These are phyloP conservation scores for Ogataea minuta DNA, from an alignment of 805 yeast genomes.

Conservation along the genomic window DNA sequence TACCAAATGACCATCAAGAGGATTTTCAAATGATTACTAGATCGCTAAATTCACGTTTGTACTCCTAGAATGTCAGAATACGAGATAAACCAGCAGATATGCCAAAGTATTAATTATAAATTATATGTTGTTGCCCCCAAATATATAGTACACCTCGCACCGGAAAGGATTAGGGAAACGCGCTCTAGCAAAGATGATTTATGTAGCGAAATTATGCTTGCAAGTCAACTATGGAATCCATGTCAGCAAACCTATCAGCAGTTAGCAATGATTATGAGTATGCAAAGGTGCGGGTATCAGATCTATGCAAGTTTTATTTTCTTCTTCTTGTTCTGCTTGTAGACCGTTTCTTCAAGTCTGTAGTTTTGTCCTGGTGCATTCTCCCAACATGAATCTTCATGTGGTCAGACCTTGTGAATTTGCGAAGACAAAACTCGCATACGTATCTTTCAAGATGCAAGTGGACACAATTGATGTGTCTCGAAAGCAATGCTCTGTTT, in stretches of 20 bases:
- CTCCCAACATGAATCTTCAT: slow-evolving; percentile 61
- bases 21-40: too few relatives aligned
- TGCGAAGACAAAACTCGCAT: slow-evolving; percentile 56
- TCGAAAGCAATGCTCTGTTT: slow-evolving; percentile 63
- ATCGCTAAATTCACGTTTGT: too few relatives aligned
- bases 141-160: slow-evolving; percentile 5
- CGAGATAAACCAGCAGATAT: too few relatives aligned
- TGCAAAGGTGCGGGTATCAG: slow-evolving; percentile 3
- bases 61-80: too few relatives aligned
- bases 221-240: background rate
- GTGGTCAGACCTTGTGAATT: slow-evolving; percentile 66
- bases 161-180: background rate
- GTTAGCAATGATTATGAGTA: slow-evolving; percentile 6
- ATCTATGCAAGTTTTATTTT: slow-evolving; percentile 5
- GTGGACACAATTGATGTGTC: slow-evolving; percentile 68
- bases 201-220: slow-evolving; percentile 5
- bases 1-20: too few relatives aligned
- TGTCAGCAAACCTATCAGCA: slow-evolving; percentile 1
- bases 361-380: slow-evolving; percentile 23
- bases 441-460: slow-evolving; percentile 49
- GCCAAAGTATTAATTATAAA: too few relatives aligned
- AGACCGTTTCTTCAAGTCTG: slow-evolving; percentile 8
- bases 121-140: too few relatives aligned
- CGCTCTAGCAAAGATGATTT: slow-evolving; percentile 3
- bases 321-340: slow-evolving; percentile 8